These are phyloP conservation scores for Sporothrix protearum DNA, from an alignment of 2,329 filamentous ascomycete species.

Conservation along the genomic window DNA sequence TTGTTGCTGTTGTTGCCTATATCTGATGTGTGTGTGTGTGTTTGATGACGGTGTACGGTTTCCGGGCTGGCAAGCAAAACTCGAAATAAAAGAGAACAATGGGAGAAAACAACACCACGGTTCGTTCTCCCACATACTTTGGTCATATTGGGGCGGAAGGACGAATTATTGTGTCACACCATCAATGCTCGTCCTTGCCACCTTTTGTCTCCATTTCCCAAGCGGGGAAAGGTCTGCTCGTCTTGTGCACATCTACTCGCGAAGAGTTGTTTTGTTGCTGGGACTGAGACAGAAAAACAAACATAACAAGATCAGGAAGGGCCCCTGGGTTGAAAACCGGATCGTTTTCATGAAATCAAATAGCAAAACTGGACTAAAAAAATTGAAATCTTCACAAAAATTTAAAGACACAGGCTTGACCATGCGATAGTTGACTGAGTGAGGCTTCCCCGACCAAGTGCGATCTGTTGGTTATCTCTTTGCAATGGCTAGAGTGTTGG, in stretches of 20 bases:
- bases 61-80: conserved; percentile 16
- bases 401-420: neutral
- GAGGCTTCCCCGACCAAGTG: neutral
- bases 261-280: neutral
- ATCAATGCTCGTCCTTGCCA: neutral
- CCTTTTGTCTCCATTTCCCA: neutral
- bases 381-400: conserved; percentile 23
- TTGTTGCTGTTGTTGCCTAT: conserved; percentile 10
- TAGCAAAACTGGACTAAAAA: conserved; percentile 22
- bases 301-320: neutral
- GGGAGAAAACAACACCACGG: neutral
- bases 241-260: neutral
- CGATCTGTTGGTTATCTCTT: neutral
- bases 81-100: neutral
- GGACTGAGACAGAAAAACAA: neutral
- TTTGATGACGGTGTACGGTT: conserved; percentile 17
- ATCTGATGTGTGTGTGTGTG: conserved; percentile 10
- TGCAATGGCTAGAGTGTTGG: neutral
- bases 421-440: neutral
- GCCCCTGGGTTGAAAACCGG: neutral
- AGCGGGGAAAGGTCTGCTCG: neutral
- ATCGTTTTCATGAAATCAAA: conserved; percentile 20
- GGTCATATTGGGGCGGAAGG: neutral
- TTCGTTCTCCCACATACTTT: neutral
- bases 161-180: neutral